phyloP scores from a whole-genome alignment of 2,329 filamentous ascomycete species.

The Colletotrichum kahawae region DNA sequence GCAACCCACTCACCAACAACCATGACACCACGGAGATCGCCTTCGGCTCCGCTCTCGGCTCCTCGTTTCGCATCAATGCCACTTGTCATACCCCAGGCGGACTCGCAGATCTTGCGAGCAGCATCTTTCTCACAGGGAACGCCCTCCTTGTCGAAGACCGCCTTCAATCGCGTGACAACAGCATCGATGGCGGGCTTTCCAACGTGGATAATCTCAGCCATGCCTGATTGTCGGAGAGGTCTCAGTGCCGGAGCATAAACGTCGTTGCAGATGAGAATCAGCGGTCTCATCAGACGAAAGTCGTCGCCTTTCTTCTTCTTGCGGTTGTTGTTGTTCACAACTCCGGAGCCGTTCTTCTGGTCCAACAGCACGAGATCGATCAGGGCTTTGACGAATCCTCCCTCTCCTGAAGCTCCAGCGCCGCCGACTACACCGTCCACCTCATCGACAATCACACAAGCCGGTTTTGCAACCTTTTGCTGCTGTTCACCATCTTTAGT shows the following conservation, averaged over 20 bases:
- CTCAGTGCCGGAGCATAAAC: constrained; percentile 90
- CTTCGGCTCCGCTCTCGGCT: constrained; percentile 70
- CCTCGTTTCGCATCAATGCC: constrained; percentile 73
- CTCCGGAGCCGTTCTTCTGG: constrained; percentile 69
- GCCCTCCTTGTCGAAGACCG: constrained; percentile 86
- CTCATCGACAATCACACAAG: constrained; percentile 95
- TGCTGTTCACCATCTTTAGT: constrained; percentile 51
- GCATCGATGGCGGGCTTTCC: constrained; percentile 88
- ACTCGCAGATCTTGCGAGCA: constrained; percentile 82
- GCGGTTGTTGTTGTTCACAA: constrained; percentile 31
- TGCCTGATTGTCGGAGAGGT: constrained; percentile 80
- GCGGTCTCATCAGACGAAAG: constrained; percentile 84
- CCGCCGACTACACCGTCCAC: constrained; percentile 93
- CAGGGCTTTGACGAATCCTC: constrained; percentile 92
- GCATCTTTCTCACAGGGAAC: constrained; percentile 90
- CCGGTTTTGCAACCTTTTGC: constrained; percentile 78
- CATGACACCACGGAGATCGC: constrained; percentile 82
- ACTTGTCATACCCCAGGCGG: constrained; percentile 79
- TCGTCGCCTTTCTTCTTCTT: constrained; percentile 81
- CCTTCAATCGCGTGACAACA: constrained; percentile 80
- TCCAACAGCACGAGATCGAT: constrained; percentile 89
- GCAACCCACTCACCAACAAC: constrained; percentile 89
- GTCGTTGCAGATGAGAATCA: constrained; percentile 97
- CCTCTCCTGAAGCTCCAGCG: constrained; percentile 78
- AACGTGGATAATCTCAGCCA: constrained; percentile 91